Conservation (phyloP, 345 rosid genomes). For the Dimocarpus longan region DNA sequence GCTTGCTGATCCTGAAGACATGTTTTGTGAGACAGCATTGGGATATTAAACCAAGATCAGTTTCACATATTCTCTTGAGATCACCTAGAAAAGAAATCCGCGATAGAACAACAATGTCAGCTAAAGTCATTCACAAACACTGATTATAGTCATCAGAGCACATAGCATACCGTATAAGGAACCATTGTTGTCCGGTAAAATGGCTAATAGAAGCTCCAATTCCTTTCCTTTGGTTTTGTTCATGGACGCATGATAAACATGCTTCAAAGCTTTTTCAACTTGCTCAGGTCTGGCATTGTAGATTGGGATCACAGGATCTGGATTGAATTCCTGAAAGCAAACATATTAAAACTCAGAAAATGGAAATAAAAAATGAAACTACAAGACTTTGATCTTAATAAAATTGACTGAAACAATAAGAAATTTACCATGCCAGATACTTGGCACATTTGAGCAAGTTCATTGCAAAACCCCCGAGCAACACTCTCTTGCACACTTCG, state of each 20-base stretch:
- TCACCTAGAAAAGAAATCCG: slow-evolving; percentile 55
- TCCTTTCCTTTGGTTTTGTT: slow-evolving; percentile 96
- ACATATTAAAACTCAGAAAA: slow-evolving; percentile 1
- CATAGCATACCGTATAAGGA: slow-evolving; percentile 75
- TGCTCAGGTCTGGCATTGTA: slow-evolving; percentile 92
- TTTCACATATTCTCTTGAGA: slow-evolving; percentile 96
- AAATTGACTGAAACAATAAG: background rate
- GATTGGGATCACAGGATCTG: slow-evolving; percentile 90
- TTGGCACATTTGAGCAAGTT: slow-evolving; percentile 97
- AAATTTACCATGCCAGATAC: slow-evolving; percentile 94
- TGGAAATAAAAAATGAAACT: background rate
- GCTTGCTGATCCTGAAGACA: slow-evolving; percentile 97
- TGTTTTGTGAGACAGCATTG: slow-evolving; percentile 98
- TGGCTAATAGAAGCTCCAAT: slow-evolving; percentile 85
- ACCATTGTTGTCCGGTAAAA: slow-evolving; percentile 97
- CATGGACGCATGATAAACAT: slow-evolving; percentile 76
- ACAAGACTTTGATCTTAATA: slow-evolving; percentile 2
- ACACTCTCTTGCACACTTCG: slow-evolving; percentile 91
- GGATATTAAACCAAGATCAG: slow-evolving; percentile 93
- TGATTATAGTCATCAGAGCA: background rate
- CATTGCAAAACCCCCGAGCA: slow-evolving; percentile 90
- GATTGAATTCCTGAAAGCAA: slow-evolving; percentile 71
- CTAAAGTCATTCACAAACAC: background rate
- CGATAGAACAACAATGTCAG: slow-evolving; percentile 11
- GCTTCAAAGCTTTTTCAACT: slow-evolving; percentile 96